Evolutionary conservation across 1,284 basidiomycete species (phyloP).

Genomic region (Rugiboletus extremiorientalis): DNA sequence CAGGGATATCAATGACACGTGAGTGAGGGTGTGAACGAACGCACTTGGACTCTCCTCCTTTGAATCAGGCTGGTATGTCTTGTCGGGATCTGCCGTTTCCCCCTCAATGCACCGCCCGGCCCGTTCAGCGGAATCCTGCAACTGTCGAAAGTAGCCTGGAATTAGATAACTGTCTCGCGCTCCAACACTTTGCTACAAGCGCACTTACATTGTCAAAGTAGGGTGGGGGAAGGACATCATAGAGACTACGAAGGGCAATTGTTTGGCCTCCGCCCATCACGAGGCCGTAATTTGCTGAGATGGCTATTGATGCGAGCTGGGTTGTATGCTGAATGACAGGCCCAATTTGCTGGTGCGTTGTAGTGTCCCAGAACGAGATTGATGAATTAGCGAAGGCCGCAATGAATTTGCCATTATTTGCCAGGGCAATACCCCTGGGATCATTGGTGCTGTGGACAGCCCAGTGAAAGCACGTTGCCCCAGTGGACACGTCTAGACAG

Average conservation of each 20-base stretch:
- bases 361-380: conserved; percentile 11
- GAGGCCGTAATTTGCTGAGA: conserved; percentile 1
- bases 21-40: neutral
- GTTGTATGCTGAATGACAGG: neutral
- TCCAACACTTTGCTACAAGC: no score
- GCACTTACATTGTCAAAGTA: neutral
- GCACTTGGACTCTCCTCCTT: neutral
- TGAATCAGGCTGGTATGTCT: neutral
- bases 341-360: conserved; percentile 5
- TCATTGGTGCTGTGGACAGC: neutral
- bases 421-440: conserved; percentile 5
- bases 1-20: neutral
- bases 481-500: neutral
- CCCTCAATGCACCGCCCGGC: no score
- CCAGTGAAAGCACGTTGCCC: neutral
- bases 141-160: no score
- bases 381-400: conserved; percentile 7
- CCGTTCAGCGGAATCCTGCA: neutral
- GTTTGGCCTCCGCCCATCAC: neutral
- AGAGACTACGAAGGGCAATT: neutral
- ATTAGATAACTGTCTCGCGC: neutral
- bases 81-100: no score
- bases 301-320: conserved; percentile 1
- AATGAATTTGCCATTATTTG: conserved; percentile 1
- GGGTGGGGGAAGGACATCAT: neutral